Percentiles rank a stretch among this genome's conserved stretches.
These are phyloP conservation scores for Calonectria multiphialidica DNA, from an alignment of 2,329 filamentous ascomycete species.

Conservation along the genomic window DNA sequence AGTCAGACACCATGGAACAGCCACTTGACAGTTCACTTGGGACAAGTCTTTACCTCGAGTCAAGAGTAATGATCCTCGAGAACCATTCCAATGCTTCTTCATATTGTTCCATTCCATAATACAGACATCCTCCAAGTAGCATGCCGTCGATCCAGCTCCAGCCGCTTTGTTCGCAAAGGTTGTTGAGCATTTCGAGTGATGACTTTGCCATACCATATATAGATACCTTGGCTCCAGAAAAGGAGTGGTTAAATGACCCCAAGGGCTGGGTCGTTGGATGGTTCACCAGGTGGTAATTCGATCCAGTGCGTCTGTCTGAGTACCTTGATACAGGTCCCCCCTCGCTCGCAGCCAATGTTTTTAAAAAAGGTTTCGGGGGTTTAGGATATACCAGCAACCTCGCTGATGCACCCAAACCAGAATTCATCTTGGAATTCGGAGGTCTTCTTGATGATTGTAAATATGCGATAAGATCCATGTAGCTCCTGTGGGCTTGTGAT, in stretches of 20 bases:
- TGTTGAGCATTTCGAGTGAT: constrained; percentile 79
- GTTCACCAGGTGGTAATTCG: constrained; percentile 29
- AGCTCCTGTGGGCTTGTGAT: constrained; percentile 78
- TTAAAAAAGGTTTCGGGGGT: constrained; percentile 53
- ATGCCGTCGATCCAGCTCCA: constrained; percentile 97
- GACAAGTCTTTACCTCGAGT: constrained; percentile 63
- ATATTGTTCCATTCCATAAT: constrained; percentile 90
- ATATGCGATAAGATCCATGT: constrained; percentile 76
- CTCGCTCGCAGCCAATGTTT: constrained; percentile 22
- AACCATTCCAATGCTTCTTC: constrained; percentile 83
- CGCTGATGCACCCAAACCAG: constrained; percentile 53
- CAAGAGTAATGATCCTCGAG: constrained; percentile 69
- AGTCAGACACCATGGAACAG: constrained; percentile 45
- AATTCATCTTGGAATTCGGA: constrained; percentile 52
- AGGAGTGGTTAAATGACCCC: constrained; percentile 27
- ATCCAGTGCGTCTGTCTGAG: constrained; percentile 21
- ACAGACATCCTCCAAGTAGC: constrained; percentile 88
- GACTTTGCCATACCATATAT: constrained; percentile 69
- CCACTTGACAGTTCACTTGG: constrained; percentile 46
- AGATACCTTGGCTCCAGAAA: constrained; percentile 44
- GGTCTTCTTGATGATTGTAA: constrained; percentile 71
- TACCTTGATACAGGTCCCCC: constrained; percentile 13
- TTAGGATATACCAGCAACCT: constrained; percentile 69
- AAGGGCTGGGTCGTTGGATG: constrained; percentile 21
- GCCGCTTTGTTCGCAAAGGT: constrained; percentile 81